Percentiles rank a stretch among this genome's conserved stretches.
Conservation (phyloP, 2,329 filamentous ascomycete species). For the Colletotrichum sp. region DNA sequence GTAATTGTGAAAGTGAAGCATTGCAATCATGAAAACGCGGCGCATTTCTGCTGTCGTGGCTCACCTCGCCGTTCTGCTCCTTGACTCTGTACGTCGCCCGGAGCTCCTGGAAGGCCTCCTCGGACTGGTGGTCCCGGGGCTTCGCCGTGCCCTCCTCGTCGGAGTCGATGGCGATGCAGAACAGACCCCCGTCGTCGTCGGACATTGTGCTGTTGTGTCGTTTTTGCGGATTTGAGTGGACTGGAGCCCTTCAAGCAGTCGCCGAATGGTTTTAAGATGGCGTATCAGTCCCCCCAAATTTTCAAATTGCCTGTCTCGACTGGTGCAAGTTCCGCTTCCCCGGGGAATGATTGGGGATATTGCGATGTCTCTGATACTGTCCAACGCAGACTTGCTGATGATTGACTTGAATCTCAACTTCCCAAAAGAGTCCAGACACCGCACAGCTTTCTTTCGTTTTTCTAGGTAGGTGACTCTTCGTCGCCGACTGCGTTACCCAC, state of each 20-base stretch:
- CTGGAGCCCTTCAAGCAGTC: neutral
- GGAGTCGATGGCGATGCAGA: conserved; percentile 35
- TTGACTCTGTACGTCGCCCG: conserved; percentile 50
- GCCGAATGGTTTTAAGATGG: neutral
- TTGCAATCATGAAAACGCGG: neutral
- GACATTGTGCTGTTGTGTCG: neutral
- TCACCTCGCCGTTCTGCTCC: conserved; percentile 60
- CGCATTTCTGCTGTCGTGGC: conserved; percentile 12
- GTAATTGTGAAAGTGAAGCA: neutral
- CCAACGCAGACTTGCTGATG: neutral
- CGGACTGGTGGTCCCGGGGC: conserved; percentile 48
- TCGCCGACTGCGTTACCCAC: neutral
- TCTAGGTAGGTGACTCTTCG: neutral
- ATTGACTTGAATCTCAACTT: neutral
- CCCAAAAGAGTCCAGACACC: neutral
- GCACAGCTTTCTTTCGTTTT: neutral
- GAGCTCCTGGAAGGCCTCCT: conserved; percentile 53
- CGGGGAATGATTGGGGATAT: neutral
- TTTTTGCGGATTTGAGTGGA: neutral
- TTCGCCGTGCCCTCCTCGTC: conserved; percentile 34
- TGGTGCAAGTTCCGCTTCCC: neutral
- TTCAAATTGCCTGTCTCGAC: neutral
- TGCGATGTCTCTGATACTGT: neutral
- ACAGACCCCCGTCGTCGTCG: conserved; percentile 34
- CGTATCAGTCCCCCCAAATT: neutral